Base-by-base conservation (phyloP, 257 asterid genomes). In the Fraxinus pennsylvanica region DNA sequence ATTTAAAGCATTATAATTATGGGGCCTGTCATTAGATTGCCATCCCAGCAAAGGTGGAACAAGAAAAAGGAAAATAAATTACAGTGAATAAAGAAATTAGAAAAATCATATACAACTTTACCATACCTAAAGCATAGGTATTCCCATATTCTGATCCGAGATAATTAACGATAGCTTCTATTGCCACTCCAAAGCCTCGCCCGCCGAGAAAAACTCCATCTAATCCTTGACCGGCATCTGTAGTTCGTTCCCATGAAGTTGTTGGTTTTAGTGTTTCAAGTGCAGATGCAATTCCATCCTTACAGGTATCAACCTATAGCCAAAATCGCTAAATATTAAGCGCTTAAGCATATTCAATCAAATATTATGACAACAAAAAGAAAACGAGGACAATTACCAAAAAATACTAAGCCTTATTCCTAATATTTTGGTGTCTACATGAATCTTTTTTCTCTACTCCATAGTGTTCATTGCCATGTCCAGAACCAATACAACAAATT, bases 81-180 rank as follows among this genome's bases (percentile, higher is more conserved):
- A 9, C 25, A 39, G 33, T 71, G 9, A 39, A 67, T 17, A 57
- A 63, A 43, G 38, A 17, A 61, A 73, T 41, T 22, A 59, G 36
- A 52, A 67, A 67, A 75, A 71, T 10, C 27, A 41, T 12, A 41
- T 33, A 80, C 71, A 45, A 76, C 82, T 72, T 80, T 66, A 50
- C 29, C 54, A 63, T 88, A 92, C 99, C 99, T 76, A 96, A 87
- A 10, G 99, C 99, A 84, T 84, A 96, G 17, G 97, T 96, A 86
- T 92, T 93, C 77, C 97, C 98, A 83, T 96, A 96, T 86, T 93
- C 99, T 10, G 99, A 96, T 68, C 97, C 99, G 78, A 96, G 90
- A 80, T 91, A 96, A 85, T 81, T 92, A 71, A 96, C 86, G 71
- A 96, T 92, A 80, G 95, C 96, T 86, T 93, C 99, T 92, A 93